These are phyloP conservation scores for Clonostachys rosea DNA, from an alignment of 2,329 filamentous ascomycete species.

Conservation along the genomic window DNA sequence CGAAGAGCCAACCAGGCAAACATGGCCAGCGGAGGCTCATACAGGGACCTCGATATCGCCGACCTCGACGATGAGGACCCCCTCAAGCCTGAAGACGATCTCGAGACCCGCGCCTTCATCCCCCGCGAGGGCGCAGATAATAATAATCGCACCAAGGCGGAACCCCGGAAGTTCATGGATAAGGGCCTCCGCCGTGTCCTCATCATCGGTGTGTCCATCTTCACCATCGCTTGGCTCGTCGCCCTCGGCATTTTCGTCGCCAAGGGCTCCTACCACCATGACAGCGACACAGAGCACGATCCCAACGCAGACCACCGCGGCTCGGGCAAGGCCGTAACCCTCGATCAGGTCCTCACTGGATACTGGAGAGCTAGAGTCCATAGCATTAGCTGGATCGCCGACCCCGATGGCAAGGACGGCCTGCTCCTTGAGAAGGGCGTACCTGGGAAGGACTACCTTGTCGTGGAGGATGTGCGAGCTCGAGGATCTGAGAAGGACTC, in stretches of 20 bases:
- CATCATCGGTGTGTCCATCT: constrained; percentile 54
- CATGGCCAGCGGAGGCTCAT: constrained; percentile 9
- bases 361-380: constrained; percentile 61
- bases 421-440: constrained; percentile 71
- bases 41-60: constrained; percentile 18
- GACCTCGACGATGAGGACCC: constrained; percentile 39
- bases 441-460: constrained; percentile 65
- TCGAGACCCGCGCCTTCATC: constrained; percentile 51
- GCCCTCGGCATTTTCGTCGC: constrained; percentile 64
- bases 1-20: constrained; percentile 3
- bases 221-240: constrained; percentile 63
- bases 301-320: constrained; percentile 61
- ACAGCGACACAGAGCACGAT: constrained; percentile 60
- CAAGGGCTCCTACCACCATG: constrained; percentile 60
- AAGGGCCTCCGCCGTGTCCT: constrained; percentile 58
- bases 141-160: constrained; percentile 3
- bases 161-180: constrained; percentile 53
- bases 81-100: constrained; percentile 25
- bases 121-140: constrained; percentile 17
- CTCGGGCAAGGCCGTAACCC: constrained; percentile 66
- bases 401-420: constrained; percentile 75
- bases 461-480: constrained; percentile 76
- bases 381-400: constrained; percentile 71
- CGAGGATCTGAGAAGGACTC: constrained; percentile 18
- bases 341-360: constrained; percentile 65